phyloP scores from a whole-genome alignment of 306 rosid genomes.

The Cucumis cinereus region DNA sequence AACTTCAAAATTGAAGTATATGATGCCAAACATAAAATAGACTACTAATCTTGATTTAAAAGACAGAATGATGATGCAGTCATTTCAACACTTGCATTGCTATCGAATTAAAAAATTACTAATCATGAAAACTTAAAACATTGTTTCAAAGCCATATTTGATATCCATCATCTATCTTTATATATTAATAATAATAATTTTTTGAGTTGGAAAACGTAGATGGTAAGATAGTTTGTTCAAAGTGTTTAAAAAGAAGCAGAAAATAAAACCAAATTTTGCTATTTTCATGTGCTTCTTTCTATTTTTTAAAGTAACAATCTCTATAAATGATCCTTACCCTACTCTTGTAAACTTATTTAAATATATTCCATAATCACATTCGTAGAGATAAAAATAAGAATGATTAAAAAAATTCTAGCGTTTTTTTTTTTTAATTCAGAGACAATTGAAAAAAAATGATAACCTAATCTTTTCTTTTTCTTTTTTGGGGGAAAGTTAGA shows the following conservation, averaged over 20 bases:
- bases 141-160: background rate
- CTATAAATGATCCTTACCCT: too few relatives aligned
- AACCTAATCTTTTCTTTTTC: too few relatives aligned
- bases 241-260: background rate
- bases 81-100: background rate
- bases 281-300: background rate
- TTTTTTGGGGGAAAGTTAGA: too few relatives aligned
- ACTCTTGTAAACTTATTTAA: too few relatives aligned
- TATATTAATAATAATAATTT: background rate
- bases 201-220: background rate
- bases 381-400: too few relatives aligned
- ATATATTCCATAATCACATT: too few relatives aligned
- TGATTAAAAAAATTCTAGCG: too few relatives aligned
- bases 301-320: background rate
- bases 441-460: too few relatives aligned
- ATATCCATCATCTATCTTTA: background rate
- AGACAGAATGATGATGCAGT: conserved; percentile 6
- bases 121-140: conserved; percentile 5
- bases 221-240: background rate
- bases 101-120: conserved; percentile 1
- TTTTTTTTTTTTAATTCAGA: too few relatives aligned
- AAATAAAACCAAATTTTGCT: background rate
- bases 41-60: background rate
- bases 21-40: background rate
- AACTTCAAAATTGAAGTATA: background rate